phyloP scores from a whole-genome alignment of 2,329 filamentous ascomycete genomes.

The Fusarium clavum region DNA sequence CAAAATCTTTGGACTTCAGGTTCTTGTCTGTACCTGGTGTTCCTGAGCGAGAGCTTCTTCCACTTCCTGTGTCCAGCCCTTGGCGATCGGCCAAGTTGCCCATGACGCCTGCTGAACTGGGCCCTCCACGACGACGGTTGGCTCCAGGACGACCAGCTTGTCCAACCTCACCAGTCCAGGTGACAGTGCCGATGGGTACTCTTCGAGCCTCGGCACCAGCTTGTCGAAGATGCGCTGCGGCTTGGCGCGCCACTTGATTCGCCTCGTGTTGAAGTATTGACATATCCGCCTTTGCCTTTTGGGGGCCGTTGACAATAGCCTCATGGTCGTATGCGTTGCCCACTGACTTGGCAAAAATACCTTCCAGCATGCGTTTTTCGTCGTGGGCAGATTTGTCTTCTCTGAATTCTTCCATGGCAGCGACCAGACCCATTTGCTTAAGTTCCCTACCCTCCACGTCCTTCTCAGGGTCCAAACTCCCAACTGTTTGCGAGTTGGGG shows the following conservation, averaged over 20 bases:
- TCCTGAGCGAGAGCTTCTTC: conserved; percentile 59
- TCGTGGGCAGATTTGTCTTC: conserved; percentile 64
- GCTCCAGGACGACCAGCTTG: conserved; percentile 77
- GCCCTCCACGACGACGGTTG: conserved; percentile 62
- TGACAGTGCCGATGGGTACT: conserved; percentile 85
- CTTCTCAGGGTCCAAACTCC: conserved; percentile 4
- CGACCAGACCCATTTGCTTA: conserved; percentile 68
- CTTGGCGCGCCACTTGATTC: conserved; percentile 79
- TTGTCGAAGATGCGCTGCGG: conserved; percentile 79
- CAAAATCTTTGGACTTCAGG: conserved; percentile 70
- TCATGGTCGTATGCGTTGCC: conserved; percentile 96
- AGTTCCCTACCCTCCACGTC: conserved; percentile 54
- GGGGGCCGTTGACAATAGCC: conserved; percentile 83
- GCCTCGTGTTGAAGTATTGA: conserved; percentile 86
- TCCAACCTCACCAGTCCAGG: conserved; percentile 91
- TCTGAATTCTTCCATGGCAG: conserved; percentile 72
- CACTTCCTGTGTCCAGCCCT: conserved; percentile 58
- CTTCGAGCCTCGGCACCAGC: conserved; percentile 78
- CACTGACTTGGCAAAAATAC: conserved; percentile 88
- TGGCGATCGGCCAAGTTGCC: conserved; percentile 69
- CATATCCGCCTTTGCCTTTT: conserved; percentile 77
- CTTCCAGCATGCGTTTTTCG: conserved; percentile 85
- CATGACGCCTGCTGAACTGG: conserved; percentile 66
- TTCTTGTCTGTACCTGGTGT: conserved; percentile 56
- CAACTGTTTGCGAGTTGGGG: conserved; percentile 21